Evolutionary conservation across 163 green algal species (phyloP).

Genomic region (Coccomyxa subellipsoidea): DNA sequence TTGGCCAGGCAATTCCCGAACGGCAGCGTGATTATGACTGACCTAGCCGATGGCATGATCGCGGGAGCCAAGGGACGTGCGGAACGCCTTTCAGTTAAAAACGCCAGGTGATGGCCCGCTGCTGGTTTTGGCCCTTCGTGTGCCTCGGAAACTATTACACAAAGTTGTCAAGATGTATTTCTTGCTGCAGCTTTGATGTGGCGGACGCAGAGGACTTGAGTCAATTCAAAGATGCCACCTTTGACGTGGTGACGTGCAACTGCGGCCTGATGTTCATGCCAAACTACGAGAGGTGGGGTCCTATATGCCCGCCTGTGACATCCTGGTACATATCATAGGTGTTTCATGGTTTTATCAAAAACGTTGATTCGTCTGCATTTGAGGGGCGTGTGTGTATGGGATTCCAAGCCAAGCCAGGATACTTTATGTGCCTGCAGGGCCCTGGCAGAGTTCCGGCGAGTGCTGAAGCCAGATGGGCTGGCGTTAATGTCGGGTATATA

Average conservation of each 20-base stretch:
- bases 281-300: neutral
- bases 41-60: neutral
- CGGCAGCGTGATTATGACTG: neutral
- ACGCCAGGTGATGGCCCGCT: neutral
- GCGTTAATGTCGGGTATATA: neutral
- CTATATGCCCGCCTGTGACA: neutral
- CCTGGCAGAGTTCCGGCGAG: neutral
- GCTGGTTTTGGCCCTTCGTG: too few relatives aligned
- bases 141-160: too few relatives aligned
- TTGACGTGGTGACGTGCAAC: slow-evolving; percentile 2
- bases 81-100: neutral
- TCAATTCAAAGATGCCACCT: neutral
- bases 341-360: too few relatives aligned
- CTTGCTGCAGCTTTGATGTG: slow-evolving; percentile 1
- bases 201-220: neutral
- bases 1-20: neutral
- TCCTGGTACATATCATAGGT: too few relatives aligned
- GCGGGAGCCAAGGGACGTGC: neutral
- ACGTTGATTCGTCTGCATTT: neutral
- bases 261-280: slow-evolving; percentile 9
- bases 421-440: neutral
- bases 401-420: neutral
- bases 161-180: too few relatives aligned
- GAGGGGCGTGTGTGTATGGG: neutral
- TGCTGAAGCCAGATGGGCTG: neutral